These are phyloP conservation scores for Datura wrightii DNA, from an alignment of 257 asterid species.

Conservation along the genomic window DNA sequence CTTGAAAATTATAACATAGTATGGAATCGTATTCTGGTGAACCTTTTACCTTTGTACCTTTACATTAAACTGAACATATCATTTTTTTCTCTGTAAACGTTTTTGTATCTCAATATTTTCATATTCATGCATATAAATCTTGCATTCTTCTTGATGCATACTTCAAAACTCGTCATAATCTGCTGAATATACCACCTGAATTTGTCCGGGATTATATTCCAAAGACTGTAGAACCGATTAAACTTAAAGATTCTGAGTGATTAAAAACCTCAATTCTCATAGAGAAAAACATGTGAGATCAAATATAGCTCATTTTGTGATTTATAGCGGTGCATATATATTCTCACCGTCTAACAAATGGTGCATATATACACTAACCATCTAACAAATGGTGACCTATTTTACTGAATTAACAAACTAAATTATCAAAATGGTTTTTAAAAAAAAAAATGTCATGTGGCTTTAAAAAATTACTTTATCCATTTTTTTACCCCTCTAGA, in stretches of 20 bases:
- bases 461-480: too few relatives aligned
- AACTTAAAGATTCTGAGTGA: constrained; percentile 30
- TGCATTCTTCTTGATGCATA: background rate
- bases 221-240: background rate
- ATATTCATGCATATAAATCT: background rate
- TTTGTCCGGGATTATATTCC: background rate
- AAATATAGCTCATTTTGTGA: constrained; percentile 1
- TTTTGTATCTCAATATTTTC: constrained; percentile 1
- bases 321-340: too few relatives aligned
- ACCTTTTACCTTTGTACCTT: constrained; percentile 29
- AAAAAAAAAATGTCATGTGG: too few relatives aligned
- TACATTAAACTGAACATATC: background rate
- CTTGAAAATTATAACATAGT: background rate
- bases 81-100: background rate
- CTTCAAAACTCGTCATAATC: background rate
- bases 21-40: constrained; percentile 28
- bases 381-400: too few relatives aligned
- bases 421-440: too few relatives aligned
- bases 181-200: constrained; percentile 28
- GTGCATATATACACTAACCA: too few relatives aligned
- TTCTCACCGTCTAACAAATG: too few relatives aligned
- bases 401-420: too few relatives aligned
- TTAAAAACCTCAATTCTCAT: constrained; percentile 4
- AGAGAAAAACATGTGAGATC: background rate
- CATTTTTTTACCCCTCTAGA: too few relatives aligned